Evolutionary conservation across 2,329 filamentous ascomycete species (phyloP), one percentile per base, ranked within the genome.

Genomic region (Scleromitrula shiraiana): DNA sequence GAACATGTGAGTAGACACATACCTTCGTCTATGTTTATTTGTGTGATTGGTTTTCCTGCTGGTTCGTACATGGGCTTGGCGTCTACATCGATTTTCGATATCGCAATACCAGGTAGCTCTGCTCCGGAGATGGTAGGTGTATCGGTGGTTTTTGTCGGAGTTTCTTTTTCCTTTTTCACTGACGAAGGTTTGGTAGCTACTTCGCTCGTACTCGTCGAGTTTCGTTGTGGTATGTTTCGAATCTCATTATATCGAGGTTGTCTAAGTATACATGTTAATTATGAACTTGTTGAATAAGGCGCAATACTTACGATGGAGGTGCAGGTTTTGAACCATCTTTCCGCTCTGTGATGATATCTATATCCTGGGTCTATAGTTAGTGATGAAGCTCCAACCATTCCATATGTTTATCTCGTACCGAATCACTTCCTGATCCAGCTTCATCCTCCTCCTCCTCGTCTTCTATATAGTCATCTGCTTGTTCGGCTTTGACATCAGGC

Each of bases 41-140:
- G 84, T 7, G 82, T 84, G 45, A 89, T 79, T 58, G 93, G 85
- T 59, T 93, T 90, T 57, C 94, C 93, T 19, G 82, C 82, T 3
- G 76, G 73, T 15, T 85, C 81, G 65, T 94, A 90, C 2, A 85
- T 70, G 0, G 93, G 91, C 54, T 89, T 86, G 4, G 77, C 84
- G 65, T 94, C 81, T 46, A 96, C 78, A 62, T 97, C 87, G 53
- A 97, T 78, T 41, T 80, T 90, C 10, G 89, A 95, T 50, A 84
- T 90, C 33, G 84, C 70, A 66, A 88, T 70, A 65, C 93, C 71
- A 57, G 82, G 69, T 52, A 72, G 61, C 54, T 76, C 68, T 66
- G 69, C 75, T 67, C 69, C 78, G 24, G 67, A 64, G 5, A 60
- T 49, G 10, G 59, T 59, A 50, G 66, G 66, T 4, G 68, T 57